Evolutionary conservation across 163 green algal species (phyloP), one percentile per base, ranked within the genome.

Genomic region (Scenedesmus sp.): DNA sequence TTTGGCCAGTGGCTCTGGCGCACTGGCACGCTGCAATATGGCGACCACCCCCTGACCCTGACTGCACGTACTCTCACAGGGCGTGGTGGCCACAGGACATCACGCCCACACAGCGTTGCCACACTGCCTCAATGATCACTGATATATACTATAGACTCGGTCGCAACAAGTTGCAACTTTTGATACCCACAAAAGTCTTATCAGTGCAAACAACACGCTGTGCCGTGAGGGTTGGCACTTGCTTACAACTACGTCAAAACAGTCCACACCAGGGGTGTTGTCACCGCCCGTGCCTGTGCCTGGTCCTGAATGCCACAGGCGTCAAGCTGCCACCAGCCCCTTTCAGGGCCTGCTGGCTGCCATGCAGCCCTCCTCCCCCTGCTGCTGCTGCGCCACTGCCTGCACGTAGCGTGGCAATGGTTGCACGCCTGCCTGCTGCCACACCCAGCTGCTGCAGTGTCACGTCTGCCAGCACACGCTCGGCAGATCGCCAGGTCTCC

Each of bases 401-500:
- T 20, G 26, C 74, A 82, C 76, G 57, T 23, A 76, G 84, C 73
- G 84, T 62, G 6, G 84, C 59, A 55, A 82, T 87, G 5, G 87
- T 91, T 6, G 87, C 87, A 23, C 87, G 57, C 54, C 87, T 85
- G 74, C 70, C 87, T 3, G 34, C 76, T n/a, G 76, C 74, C 26
- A 64, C 13, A 2, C 70, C 74, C 76, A 91, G 76, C 87, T 91
- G 87, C 87, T 81, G 87, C 62, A n/a, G 54, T 52, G 83, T 91
- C 0, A 91, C 70, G n/a, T 91, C 87, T 54, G 34, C 9, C 26
- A 91, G 76, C 13, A 87, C 76, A 23, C 57, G 73, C 76, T 91
- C 87, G 5, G 87, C 87, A 64, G 87, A 26, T 46, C 64, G 87
- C 87, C 87, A 91, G 5, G 23, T 20, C 23, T 87, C 87, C 34